These are phyloP conservation scores for Fusarium sp. DNA, from an alignment of 2,329 filamentous ascomycete genomes.

Conservation along the genomic window DNA sequence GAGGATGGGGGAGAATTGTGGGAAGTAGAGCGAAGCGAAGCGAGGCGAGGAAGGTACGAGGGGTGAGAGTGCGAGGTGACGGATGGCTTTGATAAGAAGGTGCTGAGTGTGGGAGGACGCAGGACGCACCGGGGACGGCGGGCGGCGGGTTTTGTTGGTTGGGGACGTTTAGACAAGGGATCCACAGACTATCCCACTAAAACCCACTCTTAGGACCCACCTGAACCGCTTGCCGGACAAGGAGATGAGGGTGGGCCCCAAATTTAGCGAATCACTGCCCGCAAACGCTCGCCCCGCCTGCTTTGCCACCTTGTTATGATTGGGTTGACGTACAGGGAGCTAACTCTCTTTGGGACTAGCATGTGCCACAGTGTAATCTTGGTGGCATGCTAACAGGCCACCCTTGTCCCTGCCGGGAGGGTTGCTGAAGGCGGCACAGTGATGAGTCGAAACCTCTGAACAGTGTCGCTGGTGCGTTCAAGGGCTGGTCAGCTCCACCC, in stretches of 20 bases:
- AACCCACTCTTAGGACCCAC: slow-evolving; percentile 18
- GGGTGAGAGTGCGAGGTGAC: slow-evolving; percentile 40
- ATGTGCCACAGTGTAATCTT: slow-evolving; percentile 46
- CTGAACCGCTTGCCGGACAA: slow-evolving; percentile 33
- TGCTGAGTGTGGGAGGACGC: slow-evolving; percentile 34
- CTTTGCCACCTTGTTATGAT: slow-evolving; percentile 51
- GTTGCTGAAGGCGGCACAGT: slow-evolving; percentile 40
- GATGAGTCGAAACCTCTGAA: slow-evolving; percentile 9
- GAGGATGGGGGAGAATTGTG: slow-evolving; percentile 39
- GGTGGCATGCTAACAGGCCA: slow-evolving; percentile 44
- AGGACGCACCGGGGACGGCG: slow-evolving; percentile 43
- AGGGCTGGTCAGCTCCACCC: slow-evolving; percentile 31
- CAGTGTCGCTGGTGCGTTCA: slow-evolving; percentile 34
- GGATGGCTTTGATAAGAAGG: slow-evolving; percentile 43
- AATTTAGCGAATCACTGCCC: slow-evolving; percentile 47
- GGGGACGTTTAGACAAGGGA: slow-evolving; percentile 36
- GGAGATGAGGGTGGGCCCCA: slow-evolving; percentile 39
- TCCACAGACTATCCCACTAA: slow-evolving; percentile 26
- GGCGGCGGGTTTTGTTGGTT: slow-evolving; percentile 49
- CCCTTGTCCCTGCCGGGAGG: slow-evolving; percentile 33
- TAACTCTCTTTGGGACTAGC: slow-evolving; percentile 39
- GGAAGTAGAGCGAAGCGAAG: slow-evolving; percentile 44
- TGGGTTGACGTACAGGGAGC: slow-evolving; percentile 43
- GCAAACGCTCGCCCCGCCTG: slow-evolving; percentile 38
- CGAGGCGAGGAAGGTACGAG: slow-evolving; percentile 43